phyloP scores from a whole-genome alignment of 106 monocot genomes.

The Dendrobium catenatum region DNA sequence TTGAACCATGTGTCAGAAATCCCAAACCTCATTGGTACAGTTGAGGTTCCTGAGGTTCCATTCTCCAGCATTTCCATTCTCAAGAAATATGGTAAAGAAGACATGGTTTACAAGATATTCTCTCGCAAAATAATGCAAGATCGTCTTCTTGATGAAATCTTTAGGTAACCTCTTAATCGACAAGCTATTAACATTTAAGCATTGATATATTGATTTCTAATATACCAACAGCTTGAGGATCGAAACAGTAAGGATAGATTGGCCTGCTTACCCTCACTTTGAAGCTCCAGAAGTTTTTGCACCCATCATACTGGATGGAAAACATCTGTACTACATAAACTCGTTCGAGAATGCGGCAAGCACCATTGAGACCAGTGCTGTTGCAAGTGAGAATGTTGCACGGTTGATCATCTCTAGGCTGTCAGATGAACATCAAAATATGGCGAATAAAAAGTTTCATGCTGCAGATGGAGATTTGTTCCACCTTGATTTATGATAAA shows the following conservation, averaged over 20 bases:
- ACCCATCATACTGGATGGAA: conserved; percentile 69
- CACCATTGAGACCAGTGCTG: conserved; percentile 80
- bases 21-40: conserved; percentile 77
- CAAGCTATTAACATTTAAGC: background rate
- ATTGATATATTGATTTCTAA: too few species aligned
- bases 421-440: background rate
- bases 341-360: conserved; percentile 95
- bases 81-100: conserved; percentile 61
- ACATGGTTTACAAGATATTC: conserved; percentile 76
- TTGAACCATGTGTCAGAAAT: conserved; percentile 58
- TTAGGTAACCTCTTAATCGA: conserved; percentile 40
- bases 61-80: conserved; percentile 73
- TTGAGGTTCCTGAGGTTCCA: conserved; percentile 66
- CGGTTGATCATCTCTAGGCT: conserved; percentile 75
- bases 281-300: conserved; percentile 85
- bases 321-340: conserved; percentile 94
- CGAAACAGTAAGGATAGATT: conserved; percentile 68
- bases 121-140: conserved; percentile 55
- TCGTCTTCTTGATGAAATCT: conserved; percentile 59
- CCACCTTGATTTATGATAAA: conserved; percentile 23
- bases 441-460: background rate
- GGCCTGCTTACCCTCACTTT: conserved; percentile 95
- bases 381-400: conserved; percentile 92
- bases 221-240: conserved; percentile 39
- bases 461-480: conserved; percentile 8